Evolutionary conservation across 352 stramenopile genomes (phyloP).

Genomic region (Globisporangium camurandrum): DNA sequence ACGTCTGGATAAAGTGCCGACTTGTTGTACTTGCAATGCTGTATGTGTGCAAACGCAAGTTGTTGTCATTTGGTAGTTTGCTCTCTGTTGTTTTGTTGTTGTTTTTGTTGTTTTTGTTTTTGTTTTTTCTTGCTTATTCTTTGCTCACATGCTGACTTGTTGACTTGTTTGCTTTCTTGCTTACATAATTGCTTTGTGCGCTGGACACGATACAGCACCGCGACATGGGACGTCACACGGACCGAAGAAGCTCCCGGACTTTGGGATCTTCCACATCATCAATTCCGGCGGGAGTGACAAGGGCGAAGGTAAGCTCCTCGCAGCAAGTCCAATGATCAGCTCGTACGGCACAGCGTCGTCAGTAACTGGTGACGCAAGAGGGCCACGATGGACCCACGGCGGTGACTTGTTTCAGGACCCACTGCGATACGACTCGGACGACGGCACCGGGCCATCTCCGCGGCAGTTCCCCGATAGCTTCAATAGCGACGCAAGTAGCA

Average conservation of each 20-base stretch:
- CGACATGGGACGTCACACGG: conserved; percentile 45
- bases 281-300: too few relatives aligned
- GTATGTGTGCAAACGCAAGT: too few relatives aligned
- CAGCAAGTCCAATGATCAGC: conserved; percentile 42
- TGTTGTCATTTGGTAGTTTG: too few relatives aligned
- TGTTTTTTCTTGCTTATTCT: too few relatives aligned
- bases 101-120: too few relatives aligned
- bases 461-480: conserved; percentile 57
- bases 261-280: conserved; percentile 85
- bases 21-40: too few relatives aligned
- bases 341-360: conserved; percentile 44
- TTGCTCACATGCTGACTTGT: too few relatives aligned
- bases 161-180: neutral
- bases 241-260: conserved; percentile 73
- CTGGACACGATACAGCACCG: conserved; percentile 58
- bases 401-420: conserved; percentile 79
- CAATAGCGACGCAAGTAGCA: conserved; percentile 55
- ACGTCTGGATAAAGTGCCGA: too few relatives aligned
- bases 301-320: conserved; percentile 39
- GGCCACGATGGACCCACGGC: conserved; percentile 67
- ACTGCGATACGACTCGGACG: conserved; percentile 79
- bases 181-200: neutral
- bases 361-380: conserved; percentile 24
- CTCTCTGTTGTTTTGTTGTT: too few relatives aligned
- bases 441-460: conserved; percentile 46